Evolutionary conservation across 257 asterid genomes (phyloP).

Genomic region (Osmanthus fragrans): DNA sequence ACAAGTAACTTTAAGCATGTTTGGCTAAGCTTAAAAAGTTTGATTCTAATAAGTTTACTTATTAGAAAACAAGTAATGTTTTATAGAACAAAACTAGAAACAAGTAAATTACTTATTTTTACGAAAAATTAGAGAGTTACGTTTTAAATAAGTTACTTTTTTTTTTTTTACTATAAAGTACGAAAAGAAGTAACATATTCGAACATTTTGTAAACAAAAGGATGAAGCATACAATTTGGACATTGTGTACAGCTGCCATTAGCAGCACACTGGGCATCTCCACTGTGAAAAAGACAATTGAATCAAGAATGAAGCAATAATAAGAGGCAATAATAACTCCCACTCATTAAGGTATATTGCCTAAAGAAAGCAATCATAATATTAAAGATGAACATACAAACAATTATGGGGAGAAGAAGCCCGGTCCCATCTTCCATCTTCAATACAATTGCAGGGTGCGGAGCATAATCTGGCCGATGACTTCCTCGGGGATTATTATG

Average conservation of each 20-base stretch:
- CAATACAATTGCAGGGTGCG: conserved; percentile 95
- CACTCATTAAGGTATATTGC: background rate
- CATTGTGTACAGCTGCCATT: conserved; percentile 96
- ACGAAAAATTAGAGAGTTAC: background rate
- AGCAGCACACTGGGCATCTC: conserved; percentile 97
- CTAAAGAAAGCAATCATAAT: conserved; percentile 9
- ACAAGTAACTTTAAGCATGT: background rate
- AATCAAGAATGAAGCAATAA: conserved; percentile 1
- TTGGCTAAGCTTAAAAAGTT: background rate
- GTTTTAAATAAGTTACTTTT: background rate
- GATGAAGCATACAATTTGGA: conserved; percentile 66
- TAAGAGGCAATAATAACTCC: background rate
- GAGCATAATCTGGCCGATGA: conserved; percentile 75
- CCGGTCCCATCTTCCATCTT: conserved; percentile 98
- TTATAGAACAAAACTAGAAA: background rate
- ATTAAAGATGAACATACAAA: conserved; percentile 51
- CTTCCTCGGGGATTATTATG: conserved; percentile 82
- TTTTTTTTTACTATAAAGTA: background rate
- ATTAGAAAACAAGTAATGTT: background rate
- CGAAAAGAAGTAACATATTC: background rate
- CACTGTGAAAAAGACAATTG: conserved; percentile 53
- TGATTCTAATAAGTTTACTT: background rate
- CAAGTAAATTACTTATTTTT: background rate
- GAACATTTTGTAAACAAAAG: background rate
- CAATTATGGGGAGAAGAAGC: conserved; percentile 89